Evolutionary conservation across 805 yeast species (phyloP).

Genomic region (Yarrowia porcina): DNA sequence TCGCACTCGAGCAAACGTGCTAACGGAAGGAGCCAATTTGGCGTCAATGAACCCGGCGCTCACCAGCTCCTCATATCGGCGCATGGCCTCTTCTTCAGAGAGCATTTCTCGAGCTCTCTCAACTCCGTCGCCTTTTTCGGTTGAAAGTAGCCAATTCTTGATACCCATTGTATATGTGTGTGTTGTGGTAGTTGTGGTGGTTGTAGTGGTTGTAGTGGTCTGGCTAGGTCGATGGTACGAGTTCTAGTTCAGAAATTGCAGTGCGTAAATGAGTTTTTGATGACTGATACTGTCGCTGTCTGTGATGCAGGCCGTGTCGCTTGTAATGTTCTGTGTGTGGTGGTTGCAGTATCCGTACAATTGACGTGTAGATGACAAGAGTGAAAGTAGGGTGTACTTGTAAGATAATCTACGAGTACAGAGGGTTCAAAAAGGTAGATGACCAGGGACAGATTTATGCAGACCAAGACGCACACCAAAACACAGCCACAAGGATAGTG

Average conservation of each 20-base stretch:
- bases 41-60: background rate
- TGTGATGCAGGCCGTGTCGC: no score
- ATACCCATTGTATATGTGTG: constrained; percentile 1
- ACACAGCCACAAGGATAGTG: constrained; percentile 12
- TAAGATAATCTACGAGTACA: no score
- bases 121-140: background rate
- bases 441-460: constrained; percentile 5
- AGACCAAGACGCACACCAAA: background rate
- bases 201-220: background rate
- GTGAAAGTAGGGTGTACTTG: no score
- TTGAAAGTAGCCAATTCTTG: constrained; percentile 10
- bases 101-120: constrained; percentile 1
- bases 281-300: background rate
- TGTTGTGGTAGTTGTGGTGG: background rate
- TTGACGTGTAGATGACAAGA: background rate
- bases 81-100: constrained; percentile 16
- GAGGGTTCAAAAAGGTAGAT: background rate
- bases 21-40: background rate
- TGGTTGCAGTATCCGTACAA: background rate
- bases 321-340: background rate
- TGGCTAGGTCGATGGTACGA: background rate
- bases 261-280: background rate
- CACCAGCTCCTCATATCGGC: constrained; percentile 23
- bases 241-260: constrained; percentile 8
- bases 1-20: constrained; percentile 12